Conservation (phyloP, 192 early-diverging fungal species). For the Spinellus fusiger region DNA sequence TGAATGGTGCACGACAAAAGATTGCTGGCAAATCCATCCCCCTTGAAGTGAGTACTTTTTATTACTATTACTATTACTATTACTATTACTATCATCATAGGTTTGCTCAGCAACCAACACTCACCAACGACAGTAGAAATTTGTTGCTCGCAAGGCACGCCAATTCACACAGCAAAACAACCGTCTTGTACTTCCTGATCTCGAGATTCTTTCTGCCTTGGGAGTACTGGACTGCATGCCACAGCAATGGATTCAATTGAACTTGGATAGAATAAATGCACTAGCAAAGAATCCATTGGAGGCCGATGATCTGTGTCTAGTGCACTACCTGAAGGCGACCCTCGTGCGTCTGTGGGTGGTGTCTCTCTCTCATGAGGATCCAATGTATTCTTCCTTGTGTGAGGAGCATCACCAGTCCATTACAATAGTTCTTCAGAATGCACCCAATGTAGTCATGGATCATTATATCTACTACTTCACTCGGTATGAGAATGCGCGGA, state of each 20-base stretch:
- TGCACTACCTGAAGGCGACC: conserved; percentile 62
- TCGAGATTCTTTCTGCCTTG: conserved; percentile 73
- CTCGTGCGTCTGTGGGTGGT: conserved; percentile 57
- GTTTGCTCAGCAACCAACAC: not conserved
- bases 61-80: not conserved
- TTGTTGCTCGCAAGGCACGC: conserved; percentile 80
- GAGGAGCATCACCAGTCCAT: conserved; percentile 22
- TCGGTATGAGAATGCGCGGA: conserved; percentile 54
- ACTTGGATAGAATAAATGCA: conserved; percentile 9
- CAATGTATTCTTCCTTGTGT: not conserved
- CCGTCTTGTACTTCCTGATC: conserved; percentile 62
- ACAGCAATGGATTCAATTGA: conserved; percentile 1
- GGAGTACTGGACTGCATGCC: conserved; percentile 72
- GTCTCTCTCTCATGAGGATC: conserved; percentile 33
- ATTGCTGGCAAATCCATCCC: conserved; percentile 34
- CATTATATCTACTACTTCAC: conserved; percentile 55
- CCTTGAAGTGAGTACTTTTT: conserved; percentile 38
- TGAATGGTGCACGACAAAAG: conserved; percentile 51
- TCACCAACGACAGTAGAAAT: conserved; percentile 49
- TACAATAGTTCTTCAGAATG: conserved; percentile 42
- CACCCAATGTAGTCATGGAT: conserved; percentile 49
- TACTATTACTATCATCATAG: not conserved
- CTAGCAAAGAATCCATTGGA: conserved; percentile 26
- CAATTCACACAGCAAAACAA: conserved; percentile 60
- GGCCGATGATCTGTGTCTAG: conserved; percentile 76